These are phyloP conservation scores for Paracorniculantispora psalliotae DNA, from an alignment of 2,329 filamentous ascomycete species.

Conservation along the genomic window DNA sequence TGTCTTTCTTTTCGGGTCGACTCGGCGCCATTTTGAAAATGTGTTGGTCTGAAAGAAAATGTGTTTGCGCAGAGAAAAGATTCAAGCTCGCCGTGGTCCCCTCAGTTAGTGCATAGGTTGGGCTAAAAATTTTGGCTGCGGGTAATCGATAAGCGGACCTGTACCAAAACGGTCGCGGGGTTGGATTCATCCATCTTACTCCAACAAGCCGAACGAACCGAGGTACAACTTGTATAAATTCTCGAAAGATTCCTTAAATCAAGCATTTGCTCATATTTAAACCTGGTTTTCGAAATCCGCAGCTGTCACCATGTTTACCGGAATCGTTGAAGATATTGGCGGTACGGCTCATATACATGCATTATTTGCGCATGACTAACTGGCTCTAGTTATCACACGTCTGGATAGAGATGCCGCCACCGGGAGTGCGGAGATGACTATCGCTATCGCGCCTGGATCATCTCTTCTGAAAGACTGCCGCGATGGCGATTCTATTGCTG, in stretches of 20 bases:
- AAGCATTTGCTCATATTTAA: neutral
- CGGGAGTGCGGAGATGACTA: slow-evolving; percentile 85
- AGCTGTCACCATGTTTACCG: slow-evolving; percentile 77
- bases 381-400: slow-evolving; percentile 67
- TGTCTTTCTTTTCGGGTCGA: slow-evolving; percentile 33
- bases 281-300: neutral
- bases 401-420: slow-evolving; percentile 77
- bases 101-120: slow-evolving; percentile 7
- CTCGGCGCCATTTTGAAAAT: slow-evolving; percentile 36
- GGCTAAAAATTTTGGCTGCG: slow-evolving; percentile 11
- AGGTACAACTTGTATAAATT: neutral
- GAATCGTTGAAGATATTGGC: slow-evolving; percentile 87
- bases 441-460: slow-evolving; percentile 61
- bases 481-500: slow-evolving; percentile 86
- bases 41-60: neutral
- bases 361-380: slow-evolving; percentile 26
- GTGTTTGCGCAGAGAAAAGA: neutral
- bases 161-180: slow-evolving; percentile 1
- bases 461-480: slow-evolving; percentile 78
- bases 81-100: neutral
- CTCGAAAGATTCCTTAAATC: neutral
- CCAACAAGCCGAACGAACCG: neutral
- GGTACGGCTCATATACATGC: slow-evolving; percentile 50
- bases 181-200: neutral
- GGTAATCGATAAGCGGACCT: slow-evolving; percentile 13